A percentile compares a stretch with the other conserved stretches of the same genome.
phyloP scores from a whole-genome alignment of 106 monocot genomes.

The Dactylorhiza incarnata region DNA sequence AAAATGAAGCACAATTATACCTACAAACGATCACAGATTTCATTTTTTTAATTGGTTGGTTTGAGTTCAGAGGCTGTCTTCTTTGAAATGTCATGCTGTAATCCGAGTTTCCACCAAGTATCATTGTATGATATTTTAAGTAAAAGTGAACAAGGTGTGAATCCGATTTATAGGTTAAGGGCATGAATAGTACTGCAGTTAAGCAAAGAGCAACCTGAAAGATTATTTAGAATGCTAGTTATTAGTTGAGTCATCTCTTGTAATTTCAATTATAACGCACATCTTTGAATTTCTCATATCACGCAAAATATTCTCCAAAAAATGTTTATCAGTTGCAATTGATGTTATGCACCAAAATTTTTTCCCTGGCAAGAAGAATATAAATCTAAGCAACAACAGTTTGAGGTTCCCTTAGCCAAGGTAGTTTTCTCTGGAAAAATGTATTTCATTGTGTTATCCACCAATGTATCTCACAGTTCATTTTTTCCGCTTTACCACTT shows the following conservation, averaged over 20 bases:
- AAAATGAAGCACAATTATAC: neutral
- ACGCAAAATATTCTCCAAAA: neutral
- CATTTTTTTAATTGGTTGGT: neutral
- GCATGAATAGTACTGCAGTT: neutral
- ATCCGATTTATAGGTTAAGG: neutral
- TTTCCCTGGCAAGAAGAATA: neutral
- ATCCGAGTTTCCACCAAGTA: neutral
- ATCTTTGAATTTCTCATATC: neutral
- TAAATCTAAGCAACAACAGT: neutral
- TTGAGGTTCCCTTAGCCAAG: neutral
- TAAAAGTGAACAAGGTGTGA: neutral
- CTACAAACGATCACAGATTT: neutral
- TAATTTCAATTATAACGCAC: neutral
- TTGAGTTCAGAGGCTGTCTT: neutral
- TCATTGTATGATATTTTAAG: neutral
- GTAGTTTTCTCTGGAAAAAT: neutral
- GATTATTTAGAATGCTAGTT: neutral
- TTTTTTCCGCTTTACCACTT: neutral
- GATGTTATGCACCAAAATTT: neutral
- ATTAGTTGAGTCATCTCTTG: neutral
- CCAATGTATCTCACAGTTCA: neutral
- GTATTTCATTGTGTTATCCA: neutral
- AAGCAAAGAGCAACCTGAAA: neutral
- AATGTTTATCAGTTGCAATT: neutral
- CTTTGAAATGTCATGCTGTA: neutral